Evolutionary conservation across 805 yeast genomes (phyloP), one percentile per base, ranked within the genome.

Genomic region (Yamadazyma sp.): DNA sequence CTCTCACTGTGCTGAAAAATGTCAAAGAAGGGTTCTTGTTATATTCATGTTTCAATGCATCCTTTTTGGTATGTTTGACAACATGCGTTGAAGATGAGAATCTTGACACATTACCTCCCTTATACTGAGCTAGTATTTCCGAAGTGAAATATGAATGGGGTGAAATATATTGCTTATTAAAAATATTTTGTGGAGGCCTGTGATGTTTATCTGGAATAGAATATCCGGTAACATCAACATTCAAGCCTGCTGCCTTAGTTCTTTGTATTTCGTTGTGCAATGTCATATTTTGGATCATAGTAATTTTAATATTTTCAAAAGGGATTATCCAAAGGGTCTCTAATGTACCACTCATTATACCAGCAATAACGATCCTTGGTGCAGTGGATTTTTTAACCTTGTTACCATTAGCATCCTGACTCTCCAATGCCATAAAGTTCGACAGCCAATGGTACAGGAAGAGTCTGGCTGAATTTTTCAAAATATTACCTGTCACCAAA

Each of bases 311-410:
- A 50, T 82, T 85, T 52, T 91, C 98, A 55, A 91, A 89, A 0
- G 98, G 98, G 13, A 93, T 84, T 15, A 91, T 77, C 71, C 84
- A 75, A 22, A 88, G 44, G 2, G 94, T 80, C 56, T 93, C 98
- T 28, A 81, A 62, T 38, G 83, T 69, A 2, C 95, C 98, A 4
- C 95, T 84, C 65, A 86, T 74, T 1, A 72, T 70, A 7, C 95
- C 96, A 3, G 96, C 96, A 39, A 84, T 78, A 6, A 86, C 84
- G 26, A 86, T 73, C 48, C 87, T 70, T 7, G 94, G 91, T 1
- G 94, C 94, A 6, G 81, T 71, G 3, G 86, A 70, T 43, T 78
- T 73, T n/a, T 79, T 76, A 34, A 59, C 61, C 13, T 69, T 73
- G 19, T 74, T 36, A 7, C 55, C 58, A 4, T 45, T 34, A 3